These are phyloP conservation scores for Xylaria grammica DNA, from an alignment of 495 filamentous ascomycete species.

Conservation along the genomic window DNA sequence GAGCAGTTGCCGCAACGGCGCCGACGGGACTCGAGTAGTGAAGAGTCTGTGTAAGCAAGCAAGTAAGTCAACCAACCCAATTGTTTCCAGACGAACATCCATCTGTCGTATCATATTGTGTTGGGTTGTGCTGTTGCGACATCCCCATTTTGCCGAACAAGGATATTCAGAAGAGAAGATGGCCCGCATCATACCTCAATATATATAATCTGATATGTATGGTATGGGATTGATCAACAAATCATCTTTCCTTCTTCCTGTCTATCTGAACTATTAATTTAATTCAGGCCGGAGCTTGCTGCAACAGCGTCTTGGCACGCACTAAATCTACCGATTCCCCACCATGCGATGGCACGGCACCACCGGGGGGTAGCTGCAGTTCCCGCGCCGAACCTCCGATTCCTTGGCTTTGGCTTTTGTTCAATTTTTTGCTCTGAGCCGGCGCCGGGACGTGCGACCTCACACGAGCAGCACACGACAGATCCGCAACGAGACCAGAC, in stretches of 20 bases:
- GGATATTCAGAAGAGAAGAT: too few species aligned
- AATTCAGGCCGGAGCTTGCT: background rate
- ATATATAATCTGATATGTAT: too few species aligned
- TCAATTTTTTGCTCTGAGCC: slow-evolving; percentile 9
- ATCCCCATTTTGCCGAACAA: too few species aligned
- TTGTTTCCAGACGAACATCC: background rate
- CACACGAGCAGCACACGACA: too few species aligned
- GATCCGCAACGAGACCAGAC: background rate
- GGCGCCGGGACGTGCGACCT: slow-evolving; percentile 8
- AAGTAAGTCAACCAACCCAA: background rate
- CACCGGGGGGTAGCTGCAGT: background rate
- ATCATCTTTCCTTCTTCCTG: background rate
- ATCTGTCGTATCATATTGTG: too few species aligned
- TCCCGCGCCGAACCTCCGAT: slow-evolving; percentile 18
- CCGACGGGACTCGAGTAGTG: background rate
- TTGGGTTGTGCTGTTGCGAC: too few species aligned
- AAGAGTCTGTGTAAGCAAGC: slow-evolving; percentile 2
- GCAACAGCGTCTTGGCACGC: slow-evolving; percentile 11
- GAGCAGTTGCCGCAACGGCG: background rate
- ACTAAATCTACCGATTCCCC: background rate
- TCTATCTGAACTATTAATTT: background rate
- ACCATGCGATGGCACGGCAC: background rate
- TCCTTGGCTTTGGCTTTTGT: background rate
- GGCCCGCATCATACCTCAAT: too few species aligned
- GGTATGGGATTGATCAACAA: too few species aligned